These are phyloP conservation scores for Syncephalis plumigaleata DNA, from an alignment of 371 early-diverging fungal genomes.

Conservation along the genomic window DNA sequence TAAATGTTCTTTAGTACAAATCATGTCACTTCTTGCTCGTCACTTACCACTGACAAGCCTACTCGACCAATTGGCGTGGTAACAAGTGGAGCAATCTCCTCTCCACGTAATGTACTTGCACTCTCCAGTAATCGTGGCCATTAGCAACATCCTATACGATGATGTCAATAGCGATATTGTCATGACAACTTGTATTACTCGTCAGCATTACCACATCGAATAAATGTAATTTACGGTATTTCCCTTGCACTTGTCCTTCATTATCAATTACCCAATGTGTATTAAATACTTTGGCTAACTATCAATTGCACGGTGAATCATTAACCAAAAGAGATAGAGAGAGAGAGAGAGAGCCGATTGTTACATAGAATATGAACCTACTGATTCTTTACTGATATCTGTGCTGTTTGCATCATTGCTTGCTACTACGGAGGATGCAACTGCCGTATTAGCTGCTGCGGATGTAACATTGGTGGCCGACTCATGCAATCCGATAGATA, in stretches of 20 bases:
- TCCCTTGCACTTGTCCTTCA: constrained; percentile 27
- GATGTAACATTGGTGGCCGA: too few species aligned
- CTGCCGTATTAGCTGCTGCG: constrained; percentile 11
- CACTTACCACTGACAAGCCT: constrained; percentile 28
- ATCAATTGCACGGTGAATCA: too few species aligned
- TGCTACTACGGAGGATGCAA: neutral
- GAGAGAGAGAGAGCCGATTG: too few species aligned
- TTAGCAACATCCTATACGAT: constrained; percentile 21
- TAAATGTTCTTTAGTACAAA: neutral
- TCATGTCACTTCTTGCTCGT: neutral
- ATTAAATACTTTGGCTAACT: constrained; percentile 29
- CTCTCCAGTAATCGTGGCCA: constrained; percentile 53
- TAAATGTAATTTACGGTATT: constrained; percentile 64
- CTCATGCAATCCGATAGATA: constrained; percentile 65
- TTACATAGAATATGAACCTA: too few species aligned
- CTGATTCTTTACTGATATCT: neutral
- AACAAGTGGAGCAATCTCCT: constrained; percentile 24
- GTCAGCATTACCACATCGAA: constrained; percentile 37
- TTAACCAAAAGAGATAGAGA: too few species aligned
- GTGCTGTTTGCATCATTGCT: neutral
- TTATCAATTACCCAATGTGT: constrained; percentile 46
- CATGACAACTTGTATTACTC: neutral
- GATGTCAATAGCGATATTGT: neutral
- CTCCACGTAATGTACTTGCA: constrained; percentile 31
- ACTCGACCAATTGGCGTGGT: constrained; percentile 49